Base-by-base conservation (phyloP, 2,329 filamentous ascomycete species). In the Penicillium sp. region DNA sequence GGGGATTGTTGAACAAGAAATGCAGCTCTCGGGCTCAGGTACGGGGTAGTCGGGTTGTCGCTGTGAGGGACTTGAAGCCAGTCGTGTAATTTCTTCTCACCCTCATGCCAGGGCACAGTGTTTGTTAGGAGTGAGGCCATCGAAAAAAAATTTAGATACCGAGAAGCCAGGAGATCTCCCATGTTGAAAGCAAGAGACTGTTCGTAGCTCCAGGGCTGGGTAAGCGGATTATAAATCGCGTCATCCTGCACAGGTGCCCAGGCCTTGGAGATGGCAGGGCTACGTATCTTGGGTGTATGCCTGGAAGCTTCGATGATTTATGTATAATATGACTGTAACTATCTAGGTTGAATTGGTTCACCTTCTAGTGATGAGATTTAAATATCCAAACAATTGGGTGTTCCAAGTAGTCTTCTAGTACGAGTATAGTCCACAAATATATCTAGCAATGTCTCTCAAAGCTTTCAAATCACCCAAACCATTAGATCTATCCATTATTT, bases 1-100 rank as follows among this genome's bases (percentile, higher is more conserved):
- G 89, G 85, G 0, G 84, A 86, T 16, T 75, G 74, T 48, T 81
- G 78, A 3, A 91, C 78, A 58, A 89, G 81, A 59, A 79, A 76
- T 1, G 79, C 83, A 22, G 87, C 86, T 26, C 36, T 17, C 1
- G 43, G 28, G 22, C 36, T 42, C 19, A 53, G 19, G 43, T 42
- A 53, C 12, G 36, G 50, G 11, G 9, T 5, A 26, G 36, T 42
- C 16, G 36, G 50, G n/a, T 53, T 53, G 19, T 42, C 30, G 3
- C 28, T 4, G 16, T 28, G 22, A 22, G 50, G 50, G 36, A 33
- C 43, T 33, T 10, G 19, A 25, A 42, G 36, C 22, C 28, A 19
- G 12, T 31, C 26, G 5, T 53, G 50, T 8, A 53, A 6, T 28
- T 19, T 30, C 50, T 41, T 28, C 17, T 53, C 43, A 16, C 50